These are phyloP conservation scores for Peronospora belbahrii DNA, from an alignment of 352 stramenopile genomes.

Conservation along the genomic window DNA sequence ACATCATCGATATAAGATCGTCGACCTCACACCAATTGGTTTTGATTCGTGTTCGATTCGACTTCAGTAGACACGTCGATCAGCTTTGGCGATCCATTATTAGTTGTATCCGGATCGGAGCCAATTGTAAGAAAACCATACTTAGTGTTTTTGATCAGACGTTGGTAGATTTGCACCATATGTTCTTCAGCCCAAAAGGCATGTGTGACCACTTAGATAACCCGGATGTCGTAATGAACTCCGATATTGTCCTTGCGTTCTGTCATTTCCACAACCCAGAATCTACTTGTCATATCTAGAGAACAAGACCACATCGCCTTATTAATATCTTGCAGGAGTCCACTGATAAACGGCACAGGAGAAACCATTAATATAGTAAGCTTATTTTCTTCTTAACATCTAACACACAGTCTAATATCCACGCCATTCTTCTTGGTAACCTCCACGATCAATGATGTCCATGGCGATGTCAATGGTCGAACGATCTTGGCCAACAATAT, in stretches of 20 bases:
- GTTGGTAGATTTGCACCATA: too few species aligned
- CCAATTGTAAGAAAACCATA: too few species aligned
- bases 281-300: constrained; percentile 13
- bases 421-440: constrained; percentile 12
- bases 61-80: too few species aligned
- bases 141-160: too few species aligned
- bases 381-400: constrained; percentile 3
- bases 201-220: constrained; percentile 6
- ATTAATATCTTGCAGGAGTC: constrained; percentile 8
- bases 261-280: constrained; percentile 15
- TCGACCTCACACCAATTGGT: too few species aligned
- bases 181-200: constrained; percentile 13
- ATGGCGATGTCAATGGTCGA: constrained; percentile 4
- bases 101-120: too few species aligned
- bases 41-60: too few species aligned
- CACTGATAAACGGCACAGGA: constrained; percentile 16
- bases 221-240: neutral
- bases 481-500: neutral
- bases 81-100: too few species aligned
- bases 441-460: constrained; percentile 15
- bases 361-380: constrained; percentile 14
- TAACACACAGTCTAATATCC: constrained; percentile 5
- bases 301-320: constrained; percentile 13
- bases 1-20: too few species aligned
- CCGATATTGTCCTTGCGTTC: constrained; percentile 6